Evolutionary conservation across 441 rosid species (phyloP), one percentile per base, ranked within the genome.

Genomic region (Hura crepitans): DNA sequence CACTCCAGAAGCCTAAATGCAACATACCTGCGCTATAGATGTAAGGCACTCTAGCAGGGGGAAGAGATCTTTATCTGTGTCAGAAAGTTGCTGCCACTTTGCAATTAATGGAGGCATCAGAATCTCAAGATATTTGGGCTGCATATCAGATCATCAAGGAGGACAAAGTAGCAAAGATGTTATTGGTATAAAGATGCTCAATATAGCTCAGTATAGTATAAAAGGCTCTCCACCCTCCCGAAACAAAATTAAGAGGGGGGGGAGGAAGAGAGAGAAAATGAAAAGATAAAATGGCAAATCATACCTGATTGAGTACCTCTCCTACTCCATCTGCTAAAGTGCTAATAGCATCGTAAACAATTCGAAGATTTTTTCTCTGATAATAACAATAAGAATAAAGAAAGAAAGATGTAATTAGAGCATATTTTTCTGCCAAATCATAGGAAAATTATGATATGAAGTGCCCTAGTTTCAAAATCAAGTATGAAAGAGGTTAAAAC

Each of bases 301-400:
- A 0, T 82, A 96, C 99, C 96, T 86, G 84, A 79, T 96, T 89
- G 77, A 96, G 80, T 68, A 90, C 88, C 43, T 73, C 84, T 81
- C 96, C 96, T 72, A 96, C 99, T 49, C 94, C 96, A 75, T 96
- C 98, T 66, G 98, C 98, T 74, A 96, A 87, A 68, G 99, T 96
- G 81, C 97, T 98, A 78, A 96, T 93, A 58, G 99, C 98, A 84
- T 96, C 99, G 81, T 91, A 96, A 39, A 93, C 94, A 66, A 93
- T 93, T 85, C 99, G 86, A 66, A 96, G 91, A 80, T 96, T 96
- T 74, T 89, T 89, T 66, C 91, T 88, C 99, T 96, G 82, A 33
- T 11, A 73, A 66, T 35, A 70, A 7, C 43, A 47, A 66, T 13
- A 46, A 50, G 2, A 47, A 42, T 18, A 33, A 42, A 54, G 15